Conservation (phyloP, 345 rosid species). For the Excoecaria cochinchinensis region DNA sequence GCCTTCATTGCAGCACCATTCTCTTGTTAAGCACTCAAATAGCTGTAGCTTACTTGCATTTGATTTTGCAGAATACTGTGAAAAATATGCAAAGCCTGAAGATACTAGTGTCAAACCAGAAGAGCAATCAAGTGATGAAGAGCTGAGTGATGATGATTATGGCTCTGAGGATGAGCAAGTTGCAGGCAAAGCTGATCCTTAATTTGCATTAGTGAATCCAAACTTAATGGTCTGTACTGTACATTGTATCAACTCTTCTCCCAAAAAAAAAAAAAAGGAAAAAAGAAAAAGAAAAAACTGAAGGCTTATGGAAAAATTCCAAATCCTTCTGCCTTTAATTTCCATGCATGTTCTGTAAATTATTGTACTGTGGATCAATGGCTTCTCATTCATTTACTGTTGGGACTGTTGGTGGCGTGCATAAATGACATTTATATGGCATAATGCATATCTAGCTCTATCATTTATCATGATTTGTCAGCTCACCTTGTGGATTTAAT, state of each 20-base stretch:
- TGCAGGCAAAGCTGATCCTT: constrained; percentile 86
- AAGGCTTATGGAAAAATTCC: constrained; percentile 36
- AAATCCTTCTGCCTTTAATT: constrained; percentile 28
- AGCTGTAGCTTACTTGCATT: background rate
- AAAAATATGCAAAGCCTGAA: constrained; percentile 86
- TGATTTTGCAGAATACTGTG: constrained; percentile 58
- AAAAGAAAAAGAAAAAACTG: constrained; percentile 15
- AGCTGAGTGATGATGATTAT: constrained; percentile 77
- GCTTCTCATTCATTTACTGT: constrained; percentile 30
- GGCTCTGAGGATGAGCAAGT: constrained; percentile 65
- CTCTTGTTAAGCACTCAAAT: background rate
- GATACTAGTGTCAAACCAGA: constrained; percentile 51
- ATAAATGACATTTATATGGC: background rate
- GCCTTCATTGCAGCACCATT: background rate
- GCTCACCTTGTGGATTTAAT: too few species aligned
- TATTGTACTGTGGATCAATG: constrained; percentile 25
- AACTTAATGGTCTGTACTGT: constrained; percentile 33
- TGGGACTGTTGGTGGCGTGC: constrained; percentile 11
- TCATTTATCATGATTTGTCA: too few species aligned
- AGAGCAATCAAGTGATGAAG: constrained; percentile 83
- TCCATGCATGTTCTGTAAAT: constrained; percentile 48
- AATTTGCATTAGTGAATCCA: constrained; percentile 14
- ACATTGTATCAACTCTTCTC: constrained; percentile 38
- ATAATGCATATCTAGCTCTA: too few species aligned
- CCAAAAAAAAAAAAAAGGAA: constrained; percentile 24